phyloP scores from a whole-genome alignment of 441 rosid species.

The Arabidopsis hybrid region DNA sequence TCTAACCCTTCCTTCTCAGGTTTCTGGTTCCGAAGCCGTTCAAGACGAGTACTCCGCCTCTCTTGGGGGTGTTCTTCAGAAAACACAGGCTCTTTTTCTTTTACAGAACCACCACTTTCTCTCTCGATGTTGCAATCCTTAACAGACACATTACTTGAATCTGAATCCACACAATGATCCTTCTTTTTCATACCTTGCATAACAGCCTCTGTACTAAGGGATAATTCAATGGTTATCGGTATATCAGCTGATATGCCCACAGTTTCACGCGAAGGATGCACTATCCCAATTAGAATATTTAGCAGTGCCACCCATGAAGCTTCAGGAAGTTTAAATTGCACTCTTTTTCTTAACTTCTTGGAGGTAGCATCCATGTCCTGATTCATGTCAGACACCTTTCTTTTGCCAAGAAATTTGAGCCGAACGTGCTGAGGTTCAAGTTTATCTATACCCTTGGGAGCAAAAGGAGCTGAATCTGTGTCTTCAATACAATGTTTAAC shows the following conservation, averaged over 20 bases:
- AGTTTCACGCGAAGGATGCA: constrained; percentile 61
- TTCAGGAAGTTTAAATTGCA: constrained; percentile 68
- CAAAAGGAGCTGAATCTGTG: constrained; percentile 79
- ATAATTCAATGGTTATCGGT: constrained; percentile 60
- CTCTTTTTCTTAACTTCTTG: constrained; percentile 65
- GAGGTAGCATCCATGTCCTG: constrained; percentile 53
- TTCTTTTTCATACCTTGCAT: constrained; percentile 55
- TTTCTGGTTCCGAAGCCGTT: constrained; percentile 93
- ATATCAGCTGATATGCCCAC: constrained; percentile 78
- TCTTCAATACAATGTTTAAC: constrained; percentile 87
- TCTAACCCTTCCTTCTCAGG: constrained; percentile 92
- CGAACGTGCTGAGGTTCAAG: constrained; percentile 88
- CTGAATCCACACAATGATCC: constrained; percentile 47
- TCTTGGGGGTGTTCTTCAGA: constrained; percentile 91
- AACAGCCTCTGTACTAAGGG: constrained; percentile 53
- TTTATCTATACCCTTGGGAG: constrained; percentile 97
- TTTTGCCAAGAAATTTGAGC: constrained; percentile 88
- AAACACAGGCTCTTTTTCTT: constrained; percentile 59
- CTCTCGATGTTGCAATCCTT: constrained; percentile 60
- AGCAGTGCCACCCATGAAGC: constrained; percentile 79
- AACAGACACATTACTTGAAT: constrained; percentile 52
- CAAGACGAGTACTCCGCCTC: constrained; percentile 98
- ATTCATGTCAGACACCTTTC: constrained; percentile 72
- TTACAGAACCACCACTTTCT: constrained; percentile 45
- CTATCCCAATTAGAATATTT: constrained; percentile 74